Base-by-base conservation (phyloP, 768 basidiomycete species). In the Holtermanniella nyarrowii region DNA sequence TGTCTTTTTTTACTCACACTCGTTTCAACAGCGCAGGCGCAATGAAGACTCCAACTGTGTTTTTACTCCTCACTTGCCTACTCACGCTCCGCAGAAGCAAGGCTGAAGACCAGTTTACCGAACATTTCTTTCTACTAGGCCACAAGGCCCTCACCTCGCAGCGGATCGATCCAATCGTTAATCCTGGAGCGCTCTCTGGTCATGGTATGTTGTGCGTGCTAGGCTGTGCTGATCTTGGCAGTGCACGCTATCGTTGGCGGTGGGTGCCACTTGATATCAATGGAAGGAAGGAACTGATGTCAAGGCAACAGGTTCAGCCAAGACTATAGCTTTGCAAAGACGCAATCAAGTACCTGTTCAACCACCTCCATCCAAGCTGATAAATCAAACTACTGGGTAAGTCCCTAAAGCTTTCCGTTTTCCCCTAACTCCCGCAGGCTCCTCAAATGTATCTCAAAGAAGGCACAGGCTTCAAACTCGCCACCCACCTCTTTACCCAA, bases 361-460 rank as follows among this genome's bases (percentile, higher is more conserved):
- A 59, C 62, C 3, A 59, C 62, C 2, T 57, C 53, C 41, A 52
- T 60, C 24, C 46, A 27, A 18, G 37, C 48, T n/a, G 64, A 66
- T 44, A 48, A 50, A 22, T 53, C 53, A 21, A 66, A 57, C 40
- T 66, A 69, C 48, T 62, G 62, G 59, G 42, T 53, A n/a, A 7
- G 31, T 37, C 16, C 10, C 31, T 7, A 7, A 37, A 37, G 31
- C 31, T 37, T 7, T 37, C 31, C 31, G 31, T 37, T 16, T 16
- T 37, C 16, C 10, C 7, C 31, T 16, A 37, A 16, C 7, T 37
- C 31, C n/a, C n/a, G n/a, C n/a, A n/a, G n/a, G n/a, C n/a, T 7
- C 57, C 57, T n/a, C 52, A 51, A 26, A 23, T 59, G 25, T 68
- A 55, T 44, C 41, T 45, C 12, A 55, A 61, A 24, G 57, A 45